Conservation (phyloP, 2,329 filamentous ascomycete species). For the Penicillium aurantiogriseum region DNA sequence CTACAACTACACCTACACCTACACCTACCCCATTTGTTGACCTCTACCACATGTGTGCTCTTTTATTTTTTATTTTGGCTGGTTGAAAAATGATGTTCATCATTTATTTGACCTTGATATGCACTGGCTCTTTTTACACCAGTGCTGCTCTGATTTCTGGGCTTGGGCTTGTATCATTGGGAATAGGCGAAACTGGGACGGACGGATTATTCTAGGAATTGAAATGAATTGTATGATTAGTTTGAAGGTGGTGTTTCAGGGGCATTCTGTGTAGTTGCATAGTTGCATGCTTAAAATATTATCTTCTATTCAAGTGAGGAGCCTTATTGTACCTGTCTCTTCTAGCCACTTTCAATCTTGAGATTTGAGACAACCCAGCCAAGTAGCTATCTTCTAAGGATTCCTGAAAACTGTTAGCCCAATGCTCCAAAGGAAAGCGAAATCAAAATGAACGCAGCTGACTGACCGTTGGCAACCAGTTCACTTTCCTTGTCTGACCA, state of each 20-base stretch:
- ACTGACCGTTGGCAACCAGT: background rate
- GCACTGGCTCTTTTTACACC: constrained; percentile 24
- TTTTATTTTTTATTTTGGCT: constrained; percentile 11
- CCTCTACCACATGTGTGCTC: constrained; percentile 17
- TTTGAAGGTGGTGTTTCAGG: constrained; percentile 7
- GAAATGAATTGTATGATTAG: constrained; percentile 36
- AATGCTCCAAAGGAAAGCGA: background rate
- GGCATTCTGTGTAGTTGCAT: background rate
- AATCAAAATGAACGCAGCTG: background rate
- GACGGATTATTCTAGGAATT: constrained; percentile 24
- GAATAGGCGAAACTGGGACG: constrained; percentile 21
- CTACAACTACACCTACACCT: constrained; percentile 9
- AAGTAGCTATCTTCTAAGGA: background rate
- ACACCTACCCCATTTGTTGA: constrained; percentile 1
- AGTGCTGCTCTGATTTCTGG: constrained; percentile 14
- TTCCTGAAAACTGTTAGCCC: background rate
- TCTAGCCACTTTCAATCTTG: background rate
- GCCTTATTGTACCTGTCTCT: background rate
- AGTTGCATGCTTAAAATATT: background rate
- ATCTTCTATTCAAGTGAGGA: background rate
- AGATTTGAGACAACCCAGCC: background rate
- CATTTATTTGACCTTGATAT: constrained; percentile 18
- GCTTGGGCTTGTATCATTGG: constrained; percentile 26
- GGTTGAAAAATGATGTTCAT: constrained; percentile 16
- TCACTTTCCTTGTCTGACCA: background rate